Evolutionary conservation across 139 green algal genomes (phyloP).

Genomic region (Pseudopediastrum boryanum): DNA sequence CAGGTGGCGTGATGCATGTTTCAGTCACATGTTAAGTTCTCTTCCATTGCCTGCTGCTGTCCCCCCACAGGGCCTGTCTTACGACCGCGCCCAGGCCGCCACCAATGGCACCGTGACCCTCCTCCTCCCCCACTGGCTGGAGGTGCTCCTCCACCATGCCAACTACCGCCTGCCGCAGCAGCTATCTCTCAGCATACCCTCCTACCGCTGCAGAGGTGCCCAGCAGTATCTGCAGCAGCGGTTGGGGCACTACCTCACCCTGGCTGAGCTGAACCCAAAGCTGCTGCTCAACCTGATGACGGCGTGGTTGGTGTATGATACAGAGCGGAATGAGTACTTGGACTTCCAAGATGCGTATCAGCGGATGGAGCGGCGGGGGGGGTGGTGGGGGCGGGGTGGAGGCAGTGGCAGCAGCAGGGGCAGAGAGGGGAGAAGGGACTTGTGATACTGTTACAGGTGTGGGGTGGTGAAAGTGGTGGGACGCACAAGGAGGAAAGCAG

Average conservation of each 20-base stretch:
- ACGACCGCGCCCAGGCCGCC: constrained; percentile 45
- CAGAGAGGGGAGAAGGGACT: too few species aligned
- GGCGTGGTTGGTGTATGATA: constrained; percentile 59
- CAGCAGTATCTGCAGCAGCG: constrained; percentile 30
- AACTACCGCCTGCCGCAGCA: constrained; percentile 58
- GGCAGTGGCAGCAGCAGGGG: neutral
- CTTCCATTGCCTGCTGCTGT: too few species aligned
- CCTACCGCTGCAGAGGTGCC: constrained; percentile 9
- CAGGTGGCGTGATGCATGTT: too few species aligned
- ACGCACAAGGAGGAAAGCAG: too few species aligned
- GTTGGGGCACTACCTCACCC: constrained; percentile 51
- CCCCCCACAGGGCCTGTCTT: constrained; percentile 7
- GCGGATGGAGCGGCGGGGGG: constrained; percentile 2
- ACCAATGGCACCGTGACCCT: constrained; percentile 55
- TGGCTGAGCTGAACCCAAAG: constrained; percentile 28
- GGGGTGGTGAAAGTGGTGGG: too few species aligned
- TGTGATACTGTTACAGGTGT: too few species aligned
- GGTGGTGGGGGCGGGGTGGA: neutral
- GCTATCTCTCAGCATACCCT: constrained; percentile 32
- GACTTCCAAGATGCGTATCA: constrained; percentile 33
- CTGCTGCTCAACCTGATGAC: constrained; percentile 57
- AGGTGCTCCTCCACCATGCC: constrained; percentile 57
- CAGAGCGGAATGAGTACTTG: constrained; percentile 34
- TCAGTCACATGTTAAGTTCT: too few species aligned
- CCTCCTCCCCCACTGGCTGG: constrained; percentile 50